These are phyloP conservation scores for Phytopythium oedochilum DNA, from an alignment of 352 stramenopile genomes.

Conservation along the genomic window DNA sequence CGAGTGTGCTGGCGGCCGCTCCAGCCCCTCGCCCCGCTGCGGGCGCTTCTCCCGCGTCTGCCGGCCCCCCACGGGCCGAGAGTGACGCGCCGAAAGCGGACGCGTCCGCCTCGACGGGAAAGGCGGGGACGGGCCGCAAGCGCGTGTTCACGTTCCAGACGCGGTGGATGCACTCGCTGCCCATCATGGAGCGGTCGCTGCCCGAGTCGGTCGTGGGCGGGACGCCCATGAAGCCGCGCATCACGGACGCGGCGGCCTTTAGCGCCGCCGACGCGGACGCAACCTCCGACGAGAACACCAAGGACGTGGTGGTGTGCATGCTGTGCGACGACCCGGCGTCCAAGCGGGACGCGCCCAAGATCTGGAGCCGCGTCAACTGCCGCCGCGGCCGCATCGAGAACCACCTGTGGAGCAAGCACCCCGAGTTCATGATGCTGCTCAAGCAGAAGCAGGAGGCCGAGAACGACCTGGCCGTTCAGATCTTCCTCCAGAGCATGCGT, in stretches of 20 bases:
- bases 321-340: constrained; percentile 61
- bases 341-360: constrained; percentile 53
- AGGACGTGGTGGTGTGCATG: constrained; percentile 72
- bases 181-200: constrained; percentile 68
- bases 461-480: constrained; percentile 64
- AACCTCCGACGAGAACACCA: constrained; percentile 17
- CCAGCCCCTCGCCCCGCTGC: background rate
- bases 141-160: constrained; percentile 82
- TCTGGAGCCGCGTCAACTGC: constrained; percentile 75
- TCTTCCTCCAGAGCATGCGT: constrained; percentile 75
- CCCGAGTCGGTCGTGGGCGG: constrained; percentile 25
- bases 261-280: constrained; percentile 1
- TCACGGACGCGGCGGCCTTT: constrained; percentile 2
- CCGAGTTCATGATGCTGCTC: constrained; percentile 75
- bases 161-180: constrained; percentile 71
- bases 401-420: constrained; percentile 75
- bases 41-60: background rate
- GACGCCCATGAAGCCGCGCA: constrained; percentile 24
- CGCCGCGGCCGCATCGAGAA: constrained; percentile 75
- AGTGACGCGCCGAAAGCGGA: constrained; percentile 3
- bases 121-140: constrained; percentile 21
- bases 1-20: too few relatives aligned
- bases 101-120: background rate
- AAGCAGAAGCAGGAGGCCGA: constrained; percentile 74
- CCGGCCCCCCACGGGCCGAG: background rate